Evolutionary conservation across 1,284 basidiomycete genomes (phyloP), one percentile per base, ranked within the genome.

Genomic region (Tilletia horrida): DNA sequence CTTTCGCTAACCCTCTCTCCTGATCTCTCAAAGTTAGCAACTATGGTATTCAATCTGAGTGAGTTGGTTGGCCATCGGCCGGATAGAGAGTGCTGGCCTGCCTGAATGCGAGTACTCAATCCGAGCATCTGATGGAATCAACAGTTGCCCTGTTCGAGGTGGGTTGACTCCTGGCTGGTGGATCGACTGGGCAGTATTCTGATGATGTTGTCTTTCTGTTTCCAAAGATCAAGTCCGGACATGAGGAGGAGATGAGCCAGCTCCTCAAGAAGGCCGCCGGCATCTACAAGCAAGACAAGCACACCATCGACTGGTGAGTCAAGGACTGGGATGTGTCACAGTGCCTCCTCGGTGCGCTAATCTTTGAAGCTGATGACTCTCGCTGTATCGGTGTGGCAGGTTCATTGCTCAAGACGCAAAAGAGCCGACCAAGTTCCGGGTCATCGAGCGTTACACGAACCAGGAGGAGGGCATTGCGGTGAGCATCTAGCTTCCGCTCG

Each of bases 211-310:
- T 14, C 27, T 52, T 27, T 23, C 13, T 4, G n/a, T 9, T 1
- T 52, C 27, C n/a, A 48, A 13, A 52, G 50, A 27, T 52, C 50
- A 52, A 52, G 50, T 21, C n/a, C n/a, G 50, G 50, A 3, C 50
- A 52, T 27, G 50, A 52, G 23, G 50, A 52, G 50, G 50, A 52
- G 13, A n/a, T 52, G 50, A 16, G 50, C 3, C n/a, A 52, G 50
- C 50, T 52, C 50, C 50, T 52, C 21, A 27, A 25, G 23, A 52
- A 52, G 8, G 50, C 50, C n/a, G 3, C 50, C 0, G 50, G 50
- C 23, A 52, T 52, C 23, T 52, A 52, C 50, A 52, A 52, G 50
- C 21, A 52, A 27, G 50, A 52, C 50, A 3, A 52, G 50, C 50
- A 52, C 50, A 52, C 50, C 13, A 23, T 52, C 14, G 50, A 52